phyloP scores from a whole-genome alignment of 305 asterid genomes.

The Plantago rigida region DNA sequence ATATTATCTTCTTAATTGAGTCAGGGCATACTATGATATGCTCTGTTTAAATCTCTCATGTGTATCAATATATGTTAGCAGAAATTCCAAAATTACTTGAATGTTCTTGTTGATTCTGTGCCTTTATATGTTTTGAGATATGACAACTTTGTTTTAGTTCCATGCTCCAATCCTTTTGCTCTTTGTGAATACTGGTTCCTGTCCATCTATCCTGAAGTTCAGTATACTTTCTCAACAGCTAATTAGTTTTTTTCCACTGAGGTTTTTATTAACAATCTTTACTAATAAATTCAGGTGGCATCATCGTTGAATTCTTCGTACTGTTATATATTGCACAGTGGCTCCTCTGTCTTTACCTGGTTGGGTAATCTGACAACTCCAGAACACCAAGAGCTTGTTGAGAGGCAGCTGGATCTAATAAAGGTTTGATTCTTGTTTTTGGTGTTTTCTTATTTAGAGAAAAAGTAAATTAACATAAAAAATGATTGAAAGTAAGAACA shows the following conservation, averaged over 20 bases:
- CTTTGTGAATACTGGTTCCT: no score
- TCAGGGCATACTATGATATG: no score
- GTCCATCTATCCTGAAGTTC: background rate
- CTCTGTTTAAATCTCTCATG: no score
- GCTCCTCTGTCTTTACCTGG: constrained; percentile 58
- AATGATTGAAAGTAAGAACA: no score
- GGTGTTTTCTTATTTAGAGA: background rate
- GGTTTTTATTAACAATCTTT: constrained; percentile 6
- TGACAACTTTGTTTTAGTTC: no score
- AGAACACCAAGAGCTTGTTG: constrained; percentile 66
- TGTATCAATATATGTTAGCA: no score
- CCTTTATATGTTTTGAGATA: no score
- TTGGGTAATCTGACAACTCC: constrained; percentile 59
- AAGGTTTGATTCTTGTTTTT: constrained; percentile 36
- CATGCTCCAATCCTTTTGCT: no score
- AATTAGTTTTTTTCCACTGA: constrained; percentile 1
- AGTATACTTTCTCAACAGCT: background rate
- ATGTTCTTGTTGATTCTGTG: no score
- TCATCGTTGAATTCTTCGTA: constrained; percentile 66
- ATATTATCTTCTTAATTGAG: no score
- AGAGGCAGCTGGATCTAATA: constrained; percentile 65
- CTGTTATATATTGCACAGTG: constrained; percentile 60
- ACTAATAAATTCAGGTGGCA: constrained; percentile 48
- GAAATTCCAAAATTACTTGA: no score
- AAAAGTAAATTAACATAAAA: background rate